Conservation (phyloP, 75 land plant genomes). For the Selaginella tamariscina region DNA sequence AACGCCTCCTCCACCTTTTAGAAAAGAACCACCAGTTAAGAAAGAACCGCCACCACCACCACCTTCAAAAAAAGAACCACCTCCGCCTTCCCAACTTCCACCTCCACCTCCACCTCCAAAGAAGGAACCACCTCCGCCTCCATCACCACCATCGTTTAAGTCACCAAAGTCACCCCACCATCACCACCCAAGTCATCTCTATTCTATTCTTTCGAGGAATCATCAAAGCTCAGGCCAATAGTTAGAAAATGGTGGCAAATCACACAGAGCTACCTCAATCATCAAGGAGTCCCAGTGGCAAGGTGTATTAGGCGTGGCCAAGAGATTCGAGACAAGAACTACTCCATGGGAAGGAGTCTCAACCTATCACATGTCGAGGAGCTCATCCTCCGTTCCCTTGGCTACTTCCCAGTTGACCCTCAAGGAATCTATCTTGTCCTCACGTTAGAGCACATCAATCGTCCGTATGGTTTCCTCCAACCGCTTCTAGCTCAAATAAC, state of each 20-base stretch:
- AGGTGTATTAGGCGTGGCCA: background rate
- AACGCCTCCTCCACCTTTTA: too few relatives aligned
- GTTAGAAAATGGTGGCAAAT: background rate
- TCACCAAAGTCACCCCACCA: too few relatives aligned
- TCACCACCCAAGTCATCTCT: background rate
- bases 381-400: background rate
- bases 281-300: background rate
- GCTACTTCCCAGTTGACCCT: background rate
- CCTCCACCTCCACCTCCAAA: too few relatives aligned
- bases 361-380: background rate
- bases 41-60: too few relatives aligned
- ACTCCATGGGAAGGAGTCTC: background rate
- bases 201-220: background rate
- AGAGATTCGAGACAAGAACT: background rate
- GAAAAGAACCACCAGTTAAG: too few relatives aligned
- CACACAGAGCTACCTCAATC: background rate
- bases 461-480: too few relatives aligned
- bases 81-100: too few relatives aligned
- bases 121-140: too few relatives aligned
- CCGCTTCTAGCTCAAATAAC: too few relatives aligned
- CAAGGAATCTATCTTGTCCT: background rate
- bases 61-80: too few relatives aligned
- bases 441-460: background rate
- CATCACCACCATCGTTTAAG: too few relatives aligned
- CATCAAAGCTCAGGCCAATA: background rate